Conservation (phyloP, 2,329 filamentous ascomycete species). For the Penicillium oxalicum region DNA sequence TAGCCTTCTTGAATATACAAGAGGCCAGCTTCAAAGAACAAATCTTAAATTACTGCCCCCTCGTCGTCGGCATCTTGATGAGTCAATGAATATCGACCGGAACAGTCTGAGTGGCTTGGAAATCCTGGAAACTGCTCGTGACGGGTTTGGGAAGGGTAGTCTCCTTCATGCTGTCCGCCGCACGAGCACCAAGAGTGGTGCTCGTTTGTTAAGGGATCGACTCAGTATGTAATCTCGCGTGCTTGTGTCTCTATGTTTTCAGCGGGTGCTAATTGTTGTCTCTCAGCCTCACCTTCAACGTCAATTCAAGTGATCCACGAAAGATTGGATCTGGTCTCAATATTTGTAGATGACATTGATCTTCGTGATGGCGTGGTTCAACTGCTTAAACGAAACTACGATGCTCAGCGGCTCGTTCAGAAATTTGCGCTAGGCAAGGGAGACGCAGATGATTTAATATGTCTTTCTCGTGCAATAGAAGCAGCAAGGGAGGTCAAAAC, state of each 20-base stretch:
- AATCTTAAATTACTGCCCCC: slow-evolving; percentile 81
- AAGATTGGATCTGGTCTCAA: slow-evolving; percentile 73
- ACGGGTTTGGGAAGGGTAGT: slow-evolving; percentile 73
- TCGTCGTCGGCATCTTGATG: slow-evolving; percentile 62
- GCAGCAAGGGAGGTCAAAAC: slow-evolving; percentile 61
- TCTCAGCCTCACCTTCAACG: slow-evolving; percentile 71
- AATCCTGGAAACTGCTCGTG: slow-evolving; percentile 77
- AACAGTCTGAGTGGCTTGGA: slow-evolving; percentile 86
- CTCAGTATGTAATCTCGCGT: slow-evolving; percentile 51
- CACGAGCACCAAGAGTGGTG: slow-evolving; percentile 87
- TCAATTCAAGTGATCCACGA: slow-evolving; percentile 70
- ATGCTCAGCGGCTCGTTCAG: slow-evolving; percentile 83
- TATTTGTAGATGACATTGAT: slow-evolving; percentile 60
- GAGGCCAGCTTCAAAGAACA: slow-evolving; percentile 67
- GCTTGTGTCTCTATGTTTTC: background rate
- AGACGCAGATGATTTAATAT: slow-evolving; percentile 85
- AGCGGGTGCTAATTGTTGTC: slow-evolving; percentile 11
- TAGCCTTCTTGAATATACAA: slow-evolving; percentile 77
- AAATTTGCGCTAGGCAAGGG: slow-evolving; percentile 90
- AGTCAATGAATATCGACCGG: slow-evolving; percentile 86
- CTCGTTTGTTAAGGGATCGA: slow-evolving; percentile 75
- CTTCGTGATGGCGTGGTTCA: slow-evolving; percentile 64
- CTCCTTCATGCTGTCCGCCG: slow-evolving; percentile 81
- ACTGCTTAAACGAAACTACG: slow-evolving; percentile 68
- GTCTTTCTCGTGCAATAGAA: slow-evolving; percentile 71